Conservation (phyloP, 345 rosid genomes). For the Eucalyptus pauciflora region DNA sequence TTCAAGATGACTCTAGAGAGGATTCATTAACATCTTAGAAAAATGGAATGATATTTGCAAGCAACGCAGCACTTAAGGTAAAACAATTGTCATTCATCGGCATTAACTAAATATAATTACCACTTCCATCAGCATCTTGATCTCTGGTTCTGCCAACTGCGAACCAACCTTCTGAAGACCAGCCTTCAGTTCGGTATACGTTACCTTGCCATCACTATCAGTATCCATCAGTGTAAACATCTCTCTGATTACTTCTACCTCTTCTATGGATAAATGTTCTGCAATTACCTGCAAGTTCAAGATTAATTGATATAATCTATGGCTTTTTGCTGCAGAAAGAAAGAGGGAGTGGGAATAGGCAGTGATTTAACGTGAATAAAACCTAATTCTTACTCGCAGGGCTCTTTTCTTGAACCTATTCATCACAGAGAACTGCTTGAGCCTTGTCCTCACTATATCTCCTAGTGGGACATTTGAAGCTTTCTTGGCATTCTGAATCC, state of each 20-base stretch:
- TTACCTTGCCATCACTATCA: conserved; percentile 75
- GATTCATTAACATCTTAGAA: not conserved
- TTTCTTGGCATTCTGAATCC: conserved; percentile 92
- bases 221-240: conserved; percentile 91
- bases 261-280: conserved; percentile 72
- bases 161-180: conserved; percentile 94
- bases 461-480: conserved; percentile 97
- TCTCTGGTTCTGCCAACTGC: conserved; percentile 86
- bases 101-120: conserved; percentile 18
- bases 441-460: conserved; percentile 86
- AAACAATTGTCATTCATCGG: not conserved
- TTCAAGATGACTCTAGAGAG: not conserved
- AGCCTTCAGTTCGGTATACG: conserved; percentile 68
- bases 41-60: not conserved
- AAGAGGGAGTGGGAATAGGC: not conserved
- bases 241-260: conserved; percentile 88
- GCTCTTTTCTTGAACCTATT: conserved; percentile 95
- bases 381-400: conserved; percentile 47
- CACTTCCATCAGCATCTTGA: conserved; percentile 98
- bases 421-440: conserved; percentile 93
- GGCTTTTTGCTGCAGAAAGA: not conserved
- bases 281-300: conserved; percentile 73
- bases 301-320: not conserved
- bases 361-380: not conserved
- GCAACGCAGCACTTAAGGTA: not conserved